A percentile compares a stretch with the other conserved stretches of the same genome.
Conservation (phyloP, 345 rosid genomes). For the Atalantia buxifolia region DNA sequence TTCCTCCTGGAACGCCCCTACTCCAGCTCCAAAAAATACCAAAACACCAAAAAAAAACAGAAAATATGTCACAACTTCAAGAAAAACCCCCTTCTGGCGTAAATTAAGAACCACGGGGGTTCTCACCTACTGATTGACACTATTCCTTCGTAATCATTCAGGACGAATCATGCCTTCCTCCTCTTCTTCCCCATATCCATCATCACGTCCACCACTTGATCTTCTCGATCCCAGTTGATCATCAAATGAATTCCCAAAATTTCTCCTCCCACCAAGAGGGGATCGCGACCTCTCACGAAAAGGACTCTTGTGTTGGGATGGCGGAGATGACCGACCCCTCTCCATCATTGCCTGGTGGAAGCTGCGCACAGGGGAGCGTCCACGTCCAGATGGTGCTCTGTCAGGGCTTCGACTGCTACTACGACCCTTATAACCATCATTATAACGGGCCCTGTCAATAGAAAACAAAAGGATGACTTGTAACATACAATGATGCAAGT, state of each 20-base stretch:
- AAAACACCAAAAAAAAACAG: not conserved
- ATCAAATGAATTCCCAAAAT: not conserved
- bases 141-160: constrained; percentile 7
- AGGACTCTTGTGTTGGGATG: constrained; percentile 2
- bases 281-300: constrained; percentile 24
- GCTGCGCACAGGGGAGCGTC: constrained; percentile 49
- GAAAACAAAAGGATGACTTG: not conserved
- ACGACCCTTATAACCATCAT: constrained; percentile 27
- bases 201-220: not conserved
- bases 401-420: constrained; percentile 54
- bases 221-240: not conserved
- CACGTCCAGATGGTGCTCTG: constrained; percentile 31
- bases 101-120: not conserved
- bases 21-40: not conserved
- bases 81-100: not conserved
- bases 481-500: too few relatives aligned
- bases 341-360: constrained; percentile 76
- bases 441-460: constrained; percentile 11
- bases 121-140: not conserved
- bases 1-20: not conserved
- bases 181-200: constrained; percentile 24
- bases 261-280: constrained; percentile 15
- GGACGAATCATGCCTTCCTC: constrained; percentile 48
- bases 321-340: constrained; percentile 23
- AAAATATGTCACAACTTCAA: not conserved